These are phyloP conservation scores for Mortierella sp. DNA, from an alignment of 371 early-diverging fungal species.

Conservation along the genomic window DNA sequence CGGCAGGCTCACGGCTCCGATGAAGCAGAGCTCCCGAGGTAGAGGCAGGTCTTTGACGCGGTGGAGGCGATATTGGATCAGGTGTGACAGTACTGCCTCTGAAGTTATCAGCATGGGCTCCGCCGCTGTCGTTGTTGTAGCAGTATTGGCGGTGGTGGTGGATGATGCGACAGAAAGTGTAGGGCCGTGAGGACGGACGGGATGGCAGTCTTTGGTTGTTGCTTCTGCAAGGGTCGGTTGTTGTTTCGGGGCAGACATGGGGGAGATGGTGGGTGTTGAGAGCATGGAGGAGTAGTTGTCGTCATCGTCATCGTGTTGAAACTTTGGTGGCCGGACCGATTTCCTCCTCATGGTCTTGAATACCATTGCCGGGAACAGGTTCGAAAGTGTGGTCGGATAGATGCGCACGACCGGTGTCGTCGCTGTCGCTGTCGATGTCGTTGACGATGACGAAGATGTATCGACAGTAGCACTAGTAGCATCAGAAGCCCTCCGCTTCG, in stretches of 20 bases:
- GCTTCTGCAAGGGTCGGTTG: neutral
- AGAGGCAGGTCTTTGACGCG: conserved; percentile 49
- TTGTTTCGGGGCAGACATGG: neutral
- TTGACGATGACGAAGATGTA: neutral
- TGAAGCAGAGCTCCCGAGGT: conserved; percentile 47
- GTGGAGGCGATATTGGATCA: conserved; percentile 32
- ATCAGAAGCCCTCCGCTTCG: conserved; percentile 2
- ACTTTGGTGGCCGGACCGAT: conserved; percentile 40
- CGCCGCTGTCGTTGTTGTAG: neutral
- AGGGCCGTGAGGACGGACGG: neutral
- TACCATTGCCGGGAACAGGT: conserved; percentile 42
- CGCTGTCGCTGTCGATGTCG: neutral
- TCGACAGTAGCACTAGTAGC: too few species aligned
- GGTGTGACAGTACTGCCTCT: conserved; percentile 18
- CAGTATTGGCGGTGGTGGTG: neutral
- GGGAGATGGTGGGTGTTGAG: conserved; percentile 13
- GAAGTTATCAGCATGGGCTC: conserved; percentile 35
- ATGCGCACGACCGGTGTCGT: conserved; percentile 6
- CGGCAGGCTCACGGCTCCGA: conserved; percentile 47
- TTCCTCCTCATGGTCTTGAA: conserved; percentile 41
- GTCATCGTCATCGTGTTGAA: conserved; percentile 38
- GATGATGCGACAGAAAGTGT: neutral
- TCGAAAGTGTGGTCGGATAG: conserved; percentile 38
- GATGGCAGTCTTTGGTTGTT: neutral
- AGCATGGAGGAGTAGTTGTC: neutral